phyloP scores from a whole-genome alignment of 768 basidiomycete genomes.

The Tricholoma terreum region DNA sequence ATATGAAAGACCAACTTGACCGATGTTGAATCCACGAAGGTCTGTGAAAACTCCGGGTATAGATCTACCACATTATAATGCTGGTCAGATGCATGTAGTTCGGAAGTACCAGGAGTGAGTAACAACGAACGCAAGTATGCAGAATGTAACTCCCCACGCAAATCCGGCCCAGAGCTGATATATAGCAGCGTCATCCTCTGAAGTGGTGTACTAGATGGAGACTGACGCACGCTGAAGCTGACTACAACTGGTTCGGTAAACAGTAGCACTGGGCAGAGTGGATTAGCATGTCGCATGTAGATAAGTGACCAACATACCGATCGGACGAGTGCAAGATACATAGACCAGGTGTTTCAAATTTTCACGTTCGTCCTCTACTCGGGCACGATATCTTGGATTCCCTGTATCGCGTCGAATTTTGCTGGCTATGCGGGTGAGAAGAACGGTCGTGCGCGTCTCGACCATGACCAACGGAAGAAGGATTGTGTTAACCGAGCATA shows the following conservation, averaged over 20 bases:
- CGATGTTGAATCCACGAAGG: constrained; percentile 58
- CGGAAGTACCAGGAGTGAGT: neutral
- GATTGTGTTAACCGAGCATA: constrained; percentile 49
- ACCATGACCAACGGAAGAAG: constrained; percentile 53
- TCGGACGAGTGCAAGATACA: constrained; percentile 66
- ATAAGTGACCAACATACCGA: constrained; percentile 46
- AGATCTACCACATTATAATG: constrained; percentile 36
- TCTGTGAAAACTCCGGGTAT: constrained; percentile 52
- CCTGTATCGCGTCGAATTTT: constrained; percentile 64
- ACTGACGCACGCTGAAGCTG: constrained; percentile 60
- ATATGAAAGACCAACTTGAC: constrained; percentile 60
- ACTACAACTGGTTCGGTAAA: constrained; percentile 72
- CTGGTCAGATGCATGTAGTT: neutral
- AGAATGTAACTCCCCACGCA: constrained; percentile 74
- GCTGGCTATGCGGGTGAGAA: constrained; percentile 64
- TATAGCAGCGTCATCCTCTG: neutral
- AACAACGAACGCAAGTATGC: constrained; percentile 57
- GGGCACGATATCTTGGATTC: constrained; percentile 57
- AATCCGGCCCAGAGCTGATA: constrained; percentile 68
- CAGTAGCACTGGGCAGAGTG: constrained; percentile 46
- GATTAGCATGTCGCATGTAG: neutral
- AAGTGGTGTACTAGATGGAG: neutral
- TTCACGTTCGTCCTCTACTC: constrained; percentile 60
- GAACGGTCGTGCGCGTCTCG: constrained; percentile 72
- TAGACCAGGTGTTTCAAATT: constrained; percentile 58